Evolutionary conservation across 495 filamentous ascomycete genomes (phyloP).

Genomic region (Xylaria venustula): DNA sequence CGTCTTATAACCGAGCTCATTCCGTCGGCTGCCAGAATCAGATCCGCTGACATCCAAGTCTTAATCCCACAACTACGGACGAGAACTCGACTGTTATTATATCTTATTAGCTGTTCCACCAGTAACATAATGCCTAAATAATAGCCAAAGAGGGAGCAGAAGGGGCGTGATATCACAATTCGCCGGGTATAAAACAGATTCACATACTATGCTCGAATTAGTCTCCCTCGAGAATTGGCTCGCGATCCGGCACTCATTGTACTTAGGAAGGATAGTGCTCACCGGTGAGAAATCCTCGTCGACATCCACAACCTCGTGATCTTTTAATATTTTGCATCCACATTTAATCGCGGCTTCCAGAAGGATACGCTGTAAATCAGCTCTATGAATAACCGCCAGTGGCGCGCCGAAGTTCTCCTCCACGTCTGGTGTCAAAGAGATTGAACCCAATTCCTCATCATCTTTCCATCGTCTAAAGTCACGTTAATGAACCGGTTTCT

Average conservation of each 20-base stretch:
- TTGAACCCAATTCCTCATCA: slow-evolving; percentile 11
- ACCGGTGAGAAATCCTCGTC: slow-evolving; percentile 9
- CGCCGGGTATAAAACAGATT: neutral
- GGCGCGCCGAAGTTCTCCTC: slow-evolving; percentile 14
- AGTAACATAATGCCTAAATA: no score
- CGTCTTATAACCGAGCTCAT: slow-evolving; percentile 43
- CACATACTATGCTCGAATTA: slow-evolving; percentile 6
- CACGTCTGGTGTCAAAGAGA: slow-evolving; percentile 12
- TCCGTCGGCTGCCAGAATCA: slow-evolving; percentile 49
- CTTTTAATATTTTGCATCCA: slow-evolving; percentile 2
- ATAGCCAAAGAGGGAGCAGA: no score
- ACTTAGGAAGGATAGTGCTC: neutral
- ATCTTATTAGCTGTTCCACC: neutral
- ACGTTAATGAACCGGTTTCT: neutral
- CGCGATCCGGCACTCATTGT: neutral
- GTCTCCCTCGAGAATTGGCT: neutral
- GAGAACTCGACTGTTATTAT: neutral
- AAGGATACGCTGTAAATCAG: slow-evolving; percentile 14
- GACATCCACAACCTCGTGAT: neutral
- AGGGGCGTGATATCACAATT: neutral
- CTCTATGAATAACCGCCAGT: slow-evolving; percentile 18
- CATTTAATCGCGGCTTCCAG: slow-evolving; percentile 1
- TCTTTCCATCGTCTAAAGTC: slow-evolving; percentile 14
- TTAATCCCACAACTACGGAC: slow-evolving; percentile 2
- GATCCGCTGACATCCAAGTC: slow-evolving; percentile 32